phyloP scores from a whole-genome alignment of 2,329 filamentous ascomycete genomes.

The Talaromyces sp. region DNA sequence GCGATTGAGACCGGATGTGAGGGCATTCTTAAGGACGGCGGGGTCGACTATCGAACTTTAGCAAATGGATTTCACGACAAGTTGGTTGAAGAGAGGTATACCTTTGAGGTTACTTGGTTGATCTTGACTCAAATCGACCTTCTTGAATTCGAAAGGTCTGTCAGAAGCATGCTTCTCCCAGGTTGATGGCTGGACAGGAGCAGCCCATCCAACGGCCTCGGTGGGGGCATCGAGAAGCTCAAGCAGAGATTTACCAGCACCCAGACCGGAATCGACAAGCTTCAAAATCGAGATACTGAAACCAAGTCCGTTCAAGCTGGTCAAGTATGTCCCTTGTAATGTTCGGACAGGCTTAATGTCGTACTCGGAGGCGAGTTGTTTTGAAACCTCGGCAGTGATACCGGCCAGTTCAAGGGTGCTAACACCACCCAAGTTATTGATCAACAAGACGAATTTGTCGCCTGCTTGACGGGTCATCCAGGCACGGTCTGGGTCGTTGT shows the following conservation, averaged over 20 bases:
- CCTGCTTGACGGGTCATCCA: constrained; percentile 55
- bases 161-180: constrained; percentile 50
- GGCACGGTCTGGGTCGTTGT: constrained; percentile 57
- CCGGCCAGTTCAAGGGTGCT: constrained; percentile 62
- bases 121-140: constrained; percentile 39
- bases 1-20: constrained; percentile 52
- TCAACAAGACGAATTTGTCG: constrained; percentile 58
- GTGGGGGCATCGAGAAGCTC: constrained; percentile 63
- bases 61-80: not conserved
- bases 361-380: constrained; percentile 55
- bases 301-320: constrained; percentile 64
- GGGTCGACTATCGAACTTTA: constrained; percentile 44
- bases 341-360: constrained; percentile 58
- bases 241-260: constrained; percentile 52
- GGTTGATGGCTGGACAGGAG: constrained; percentile 54
- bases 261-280: constrained; percentile 55
- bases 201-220: constrained; percentile 63
- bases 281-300: constrained; percentile 66
- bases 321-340: constrained; percentile 65
- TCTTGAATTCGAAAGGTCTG: constrained; percentile 37
- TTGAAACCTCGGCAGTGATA: constrained; percentile 61
- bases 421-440: constrained; percentile 67
- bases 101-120: constrained; percentile 51
- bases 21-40: constrained; percentile 46
- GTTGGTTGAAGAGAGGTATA: constrained; percentile 22